Conservation (phyloP, 805 yeast species). For the Ogataea wickerhamii region DNA sequence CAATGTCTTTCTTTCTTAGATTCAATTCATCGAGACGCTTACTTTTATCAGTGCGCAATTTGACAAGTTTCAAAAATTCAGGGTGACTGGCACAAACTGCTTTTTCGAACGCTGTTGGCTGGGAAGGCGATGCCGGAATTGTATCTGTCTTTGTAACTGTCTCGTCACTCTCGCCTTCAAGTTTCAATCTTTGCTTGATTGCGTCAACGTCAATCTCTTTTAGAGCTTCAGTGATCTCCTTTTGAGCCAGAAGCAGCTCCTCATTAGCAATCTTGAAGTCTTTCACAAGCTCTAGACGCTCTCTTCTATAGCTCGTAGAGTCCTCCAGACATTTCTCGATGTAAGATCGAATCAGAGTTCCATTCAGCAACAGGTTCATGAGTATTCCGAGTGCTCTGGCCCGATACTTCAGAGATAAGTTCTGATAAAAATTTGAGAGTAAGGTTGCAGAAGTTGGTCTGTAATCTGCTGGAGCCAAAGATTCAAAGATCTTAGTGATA, state of each 20-base stretch:
- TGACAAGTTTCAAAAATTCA: slow-evolving; percentile 42
- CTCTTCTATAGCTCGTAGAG: slow-evolving; percentile 58
- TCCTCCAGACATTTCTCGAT: slow-evolving; percentile 69
- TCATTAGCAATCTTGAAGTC: slow-evolving; percentile 57
- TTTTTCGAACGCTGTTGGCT: slow-evolving; percentile 34
- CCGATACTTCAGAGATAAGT: slow-evolving; percentile 51
- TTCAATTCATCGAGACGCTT: slow-evolving; percentile 44
- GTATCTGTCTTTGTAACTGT: slow-evolving; percentile 13
- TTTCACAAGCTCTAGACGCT: slow-evolving; percentile 59
- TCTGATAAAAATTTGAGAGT: slow-evolving; percentile 50
- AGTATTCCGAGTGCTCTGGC: slow-evolving; percentile 58
- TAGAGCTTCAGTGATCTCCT: slow-evolving; percentile 34
- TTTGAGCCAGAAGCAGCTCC: slow-evolving; percentile 43
- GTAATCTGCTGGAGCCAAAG: slow-evolving; percentile 54
- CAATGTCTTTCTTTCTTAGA: slow-evolving; percentile 49
- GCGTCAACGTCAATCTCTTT: slow-evolving; percentile 25
- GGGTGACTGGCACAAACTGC: slow-evolving; percentile 39
- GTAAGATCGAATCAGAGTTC: slow-evolving; percentile 54
- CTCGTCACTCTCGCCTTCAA: slow-evolving; percentile 14
- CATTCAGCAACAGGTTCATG: slow-evolving; percentile 56
- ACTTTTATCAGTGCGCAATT: slow-evolving; percentile 40
- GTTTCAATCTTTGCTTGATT: slow-evolving; percentile 20
- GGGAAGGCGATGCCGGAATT: slow-evolving; percentile 26
- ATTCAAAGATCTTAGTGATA: slow-evolving; percentile 47
- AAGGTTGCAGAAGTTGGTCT: slow-evolving; percentile 50